Percentiles rank a stretch among this genome's conserved stretches.
These are phyloP conservation scores for Stephanodiscus minutulus DNA, from an alignment of 108 stramenopile genomes.

Conservation along the genomic window DNA sequence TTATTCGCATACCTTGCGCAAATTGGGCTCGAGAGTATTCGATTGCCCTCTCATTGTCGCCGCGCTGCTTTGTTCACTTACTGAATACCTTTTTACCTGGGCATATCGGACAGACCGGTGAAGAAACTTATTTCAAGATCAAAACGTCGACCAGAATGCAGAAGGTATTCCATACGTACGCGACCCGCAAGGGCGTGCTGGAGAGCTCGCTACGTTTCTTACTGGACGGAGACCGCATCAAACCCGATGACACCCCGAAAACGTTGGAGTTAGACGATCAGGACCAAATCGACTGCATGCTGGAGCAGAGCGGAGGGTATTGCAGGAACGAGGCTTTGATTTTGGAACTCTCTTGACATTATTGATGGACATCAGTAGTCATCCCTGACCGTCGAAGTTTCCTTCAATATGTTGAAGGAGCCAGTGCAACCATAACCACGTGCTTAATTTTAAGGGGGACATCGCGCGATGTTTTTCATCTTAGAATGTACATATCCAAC, in stretches of 20 bases:
- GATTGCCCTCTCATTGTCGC: background rate
- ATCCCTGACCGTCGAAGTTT: background rate
- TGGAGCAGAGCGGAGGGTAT: conserved; percentile 80
- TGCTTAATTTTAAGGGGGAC: background rate
- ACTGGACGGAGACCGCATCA: conserved; percentile 92
- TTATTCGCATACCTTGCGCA: no score
- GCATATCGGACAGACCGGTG: conserved; percentile 73
- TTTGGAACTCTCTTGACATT: background rate
- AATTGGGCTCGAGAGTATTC: no score
- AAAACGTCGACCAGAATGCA: conserved; percentile 95
- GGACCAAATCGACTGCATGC: conserved; percentile 95
- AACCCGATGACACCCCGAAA: conserved; percentile 78
- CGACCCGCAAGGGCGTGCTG: conserved; percentile 87
- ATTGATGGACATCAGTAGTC: background rate
- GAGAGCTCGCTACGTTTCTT: conserved; percentile 83
- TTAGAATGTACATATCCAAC: background rate
- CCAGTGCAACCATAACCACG: background rate
- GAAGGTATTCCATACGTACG: conserved; percentile 92
- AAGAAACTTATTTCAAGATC: conserved; percentile 97
- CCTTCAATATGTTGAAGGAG: background rate
- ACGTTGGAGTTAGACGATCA: conserved; percentile 94
- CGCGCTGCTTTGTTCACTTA: background rate
- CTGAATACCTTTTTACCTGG: no score
- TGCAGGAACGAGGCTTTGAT: background rate
- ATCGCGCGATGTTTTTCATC: background rate